Conservation (phyloP, 1,139 yeast genomes). For the Groenewaldozyma sp. region DNA sequence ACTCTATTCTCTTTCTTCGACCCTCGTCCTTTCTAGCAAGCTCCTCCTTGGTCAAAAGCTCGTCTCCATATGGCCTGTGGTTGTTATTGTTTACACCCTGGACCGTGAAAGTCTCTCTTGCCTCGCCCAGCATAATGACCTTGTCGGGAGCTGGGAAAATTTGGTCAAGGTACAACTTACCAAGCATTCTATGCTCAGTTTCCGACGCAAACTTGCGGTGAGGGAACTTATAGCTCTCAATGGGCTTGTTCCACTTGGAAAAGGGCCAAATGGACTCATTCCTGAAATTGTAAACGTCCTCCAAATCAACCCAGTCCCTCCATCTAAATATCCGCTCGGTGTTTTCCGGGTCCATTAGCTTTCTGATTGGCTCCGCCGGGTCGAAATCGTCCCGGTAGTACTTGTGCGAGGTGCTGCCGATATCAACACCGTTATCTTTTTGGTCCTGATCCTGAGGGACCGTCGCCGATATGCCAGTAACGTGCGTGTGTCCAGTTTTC, state of each 20-base stretch:
- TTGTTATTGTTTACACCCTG: slow-evolving; percentile 4
- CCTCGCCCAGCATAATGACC: slow-evolving; percentile 18
- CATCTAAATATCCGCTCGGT: slow-evolving; percentile 24
- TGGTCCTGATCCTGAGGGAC: too few species aligned
- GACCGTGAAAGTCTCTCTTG: slow-evolving; percentile 9
- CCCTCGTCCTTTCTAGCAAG: slow-evolving; percentile 6
- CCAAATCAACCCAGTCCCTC: slow-evolving; percentile 25
- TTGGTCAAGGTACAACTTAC: slow-evolving; percentile 21
- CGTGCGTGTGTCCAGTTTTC: too few species aligned
- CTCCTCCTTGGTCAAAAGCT: background rate
- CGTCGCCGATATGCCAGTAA: background rate
- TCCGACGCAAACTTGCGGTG: slow-evolving; percentile 14
- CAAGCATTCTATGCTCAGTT: slow-evolving; percentile 23
- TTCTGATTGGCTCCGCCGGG: slow-evolving; percentile 10
- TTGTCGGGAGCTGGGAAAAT: slow-evolving; percentile 21
- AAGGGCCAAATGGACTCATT: slow-evolving; percentile 8
- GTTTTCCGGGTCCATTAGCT: slow-evolving; percentile 3
- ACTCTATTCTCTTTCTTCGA: slow-evolving; percentile 7
- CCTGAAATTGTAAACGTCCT: slow-evolving; percentile 14
- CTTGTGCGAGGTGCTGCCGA: slow-evolving; percentile 1
- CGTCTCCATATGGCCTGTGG: slow-evolving; percentile 7
- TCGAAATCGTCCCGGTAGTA: slow-evolving; percentile 10
- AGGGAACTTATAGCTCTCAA: slow-evolving; percentile 13
- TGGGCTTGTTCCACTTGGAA: slow-evolving; percentile 8
- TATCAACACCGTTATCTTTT: background rate